phyloP scores from a whole-genome alignment of 306 rosid genomes.

The Alnus glutinosa region DNA sequence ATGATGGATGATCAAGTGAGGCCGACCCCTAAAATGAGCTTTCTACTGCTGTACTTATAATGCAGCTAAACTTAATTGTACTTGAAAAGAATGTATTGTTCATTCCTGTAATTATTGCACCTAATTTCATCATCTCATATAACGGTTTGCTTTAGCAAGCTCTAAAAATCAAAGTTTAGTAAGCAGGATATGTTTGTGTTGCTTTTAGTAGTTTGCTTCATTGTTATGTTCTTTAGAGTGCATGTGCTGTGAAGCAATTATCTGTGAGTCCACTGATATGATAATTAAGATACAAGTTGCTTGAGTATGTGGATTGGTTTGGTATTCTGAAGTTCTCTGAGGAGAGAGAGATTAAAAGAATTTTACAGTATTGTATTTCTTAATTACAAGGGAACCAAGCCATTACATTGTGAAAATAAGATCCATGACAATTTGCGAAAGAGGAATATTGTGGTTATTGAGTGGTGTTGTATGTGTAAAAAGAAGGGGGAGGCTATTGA shows the following conservation, averaged over 20 bases:
- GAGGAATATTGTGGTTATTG: too few relatives aligned
- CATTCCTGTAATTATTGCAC: neutral
- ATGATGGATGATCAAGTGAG: neutral
- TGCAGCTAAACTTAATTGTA: slow-evolving; percentile 1
- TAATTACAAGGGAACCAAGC: neutral
- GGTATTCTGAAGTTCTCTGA: neutral
- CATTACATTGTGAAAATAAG: neutral
- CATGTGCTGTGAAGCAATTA: neutral
- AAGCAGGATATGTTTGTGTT: neutral
- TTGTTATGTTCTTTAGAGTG: neutral
- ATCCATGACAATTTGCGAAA: too few relatives aligned
- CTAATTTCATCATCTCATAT: neutral
- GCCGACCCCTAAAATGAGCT: neutral
- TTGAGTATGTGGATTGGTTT: neutral
- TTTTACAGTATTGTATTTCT: neutral
- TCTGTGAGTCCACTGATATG: neutral
- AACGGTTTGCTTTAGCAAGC: neutral
- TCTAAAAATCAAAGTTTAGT: neutral
- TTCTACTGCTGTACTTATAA: neutral
- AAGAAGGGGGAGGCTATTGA: too few relatives aligned
- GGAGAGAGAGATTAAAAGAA: neutral
- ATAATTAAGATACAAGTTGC: neutral
- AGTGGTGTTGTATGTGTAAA: too few relatives aligned
- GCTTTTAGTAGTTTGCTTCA: neutral
- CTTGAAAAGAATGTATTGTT: neutral